A percentile compares a stretch with the other conserved stretches of the same genome.
phyloP scores from a whole-genome alignment of 208 protist genomes.

The Blastocrithidia nonstop region DNA sequence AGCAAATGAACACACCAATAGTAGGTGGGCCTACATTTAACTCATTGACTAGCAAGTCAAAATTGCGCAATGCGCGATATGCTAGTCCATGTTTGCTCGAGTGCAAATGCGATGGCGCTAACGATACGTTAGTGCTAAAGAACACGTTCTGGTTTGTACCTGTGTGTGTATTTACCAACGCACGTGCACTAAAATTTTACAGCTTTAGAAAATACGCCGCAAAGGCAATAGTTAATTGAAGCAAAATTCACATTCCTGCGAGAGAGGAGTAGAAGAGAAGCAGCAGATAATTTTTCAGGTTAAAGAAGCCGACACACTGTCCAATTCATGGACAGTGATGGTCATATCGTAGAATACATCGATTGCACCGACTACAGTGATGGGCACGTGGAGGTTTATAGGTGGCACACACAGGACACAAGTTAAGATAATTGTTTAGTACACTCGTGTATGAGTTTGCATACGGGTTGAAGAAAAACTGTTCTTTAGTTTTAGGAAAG shows the following conservation, averaged over 20 bases:
- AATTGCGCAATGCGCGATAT: slow-evolving; percentile 9
- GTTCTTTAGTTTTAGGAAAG: slow-evolving; percentile 6
- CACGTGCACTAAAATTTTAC: background rate
- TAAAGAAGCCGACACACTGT: slow-evolving; percentile 85
- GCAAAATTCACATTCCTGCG: slow-evolving; percentile 46
- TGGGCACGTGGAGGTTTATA: slow-evolving; percentile 80
- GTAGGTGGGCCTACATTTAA: slow-evolving; percentile 48
- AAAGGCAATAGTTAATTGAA: slow-evolving; percentile 28
- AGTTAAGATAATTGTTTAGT: slow-evolving; percentile 37
- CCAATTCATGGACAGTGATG: slow-evolving; percentile 89
- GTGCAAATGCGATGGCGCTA: background rate
- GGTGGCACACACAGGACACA: slow-evolving; percentile 64
- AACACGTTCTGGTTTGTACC: background rate
- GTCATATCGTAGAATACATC: slow-evolving; percentile 84
- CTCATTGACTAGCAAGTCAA: slow-evolving; percentile 18
- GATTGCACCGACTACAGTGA: slow-evolving; percentile 82
- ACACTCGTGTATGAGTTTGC: slow-evolving; percentile 48
- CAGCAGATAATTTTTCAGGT: slow-evolving; percentile 85
- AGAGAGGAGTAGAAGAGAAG: slow-evolving; percentile 62
- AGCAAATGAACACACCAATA: slow-evolving; percentile 67
- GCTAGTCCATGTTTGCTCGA: background rate
- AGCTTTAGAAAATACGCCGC: background rate
- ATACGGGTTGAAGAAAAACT: slow-evolving; percentile 41
- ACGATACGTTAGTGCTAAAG: background rate
- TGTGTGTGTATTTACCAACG: background rate